Conservation (phyloP, 805 yeast species). For the Maudiozyma saulgeensis region DNA sequence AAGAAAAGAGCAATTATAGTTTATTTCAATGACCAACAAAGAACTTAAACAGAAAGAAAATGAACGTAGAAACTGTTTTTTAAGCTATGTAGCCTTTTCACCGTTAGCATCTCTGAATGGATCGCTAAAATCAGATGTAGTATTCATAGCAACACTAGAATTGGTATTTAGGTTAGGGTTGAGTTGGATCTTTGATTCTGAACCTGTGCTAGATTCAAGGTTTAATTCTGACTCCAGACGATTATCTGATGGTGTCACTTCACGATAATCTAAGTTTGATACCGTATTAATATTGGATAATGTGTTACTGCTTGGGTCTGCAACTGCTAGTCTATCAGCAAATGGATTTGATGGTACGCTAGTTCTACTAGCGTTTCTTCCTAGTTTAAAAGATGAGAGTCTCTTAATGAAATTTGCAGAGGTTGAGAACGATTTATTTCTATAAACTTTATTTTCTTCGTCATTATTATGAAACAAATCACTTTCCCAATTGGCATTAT, state of each 20-base stretch:
- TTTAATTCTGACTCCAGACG: neutral
- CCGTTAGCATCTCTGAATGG: neutral
- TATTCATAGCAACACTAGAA: neutral
- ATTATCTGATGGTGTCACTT: neutral
- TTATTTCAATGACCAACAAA: neutral
- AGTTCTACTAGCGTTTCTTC: neutral
- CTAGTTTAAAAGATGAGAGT: neutral
- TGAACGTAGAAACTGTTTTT: neutral
- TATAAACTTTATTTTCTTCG: neutral
- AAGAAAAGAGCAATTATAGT: neutral
- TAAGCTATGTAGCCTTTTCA: neutral
- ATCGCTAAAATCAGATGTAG: neutral
- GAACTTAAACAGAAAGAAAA: neutral
- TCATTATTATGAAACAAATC: neutral
- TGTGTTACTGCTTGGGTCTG: neutral
- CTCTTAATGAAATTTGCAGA: neutral
- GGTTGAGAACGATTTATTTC: neutral
- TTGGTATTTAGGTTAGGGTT: neutral
- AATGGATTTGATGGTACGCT: neutral
- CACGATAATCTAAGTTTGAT: neutral
- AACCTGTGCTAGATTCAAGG: neutral
- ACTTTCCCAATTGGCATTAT: constrained; percentile 60
- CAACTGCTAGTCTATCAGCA: neutral
- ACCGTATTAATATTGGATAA: neutral
- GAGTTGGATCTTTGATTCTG: neutral